Conservation (phyloP, 2,329 filamentous ascomycete genomes). For the Colletotrichum sublineola region DNA sequence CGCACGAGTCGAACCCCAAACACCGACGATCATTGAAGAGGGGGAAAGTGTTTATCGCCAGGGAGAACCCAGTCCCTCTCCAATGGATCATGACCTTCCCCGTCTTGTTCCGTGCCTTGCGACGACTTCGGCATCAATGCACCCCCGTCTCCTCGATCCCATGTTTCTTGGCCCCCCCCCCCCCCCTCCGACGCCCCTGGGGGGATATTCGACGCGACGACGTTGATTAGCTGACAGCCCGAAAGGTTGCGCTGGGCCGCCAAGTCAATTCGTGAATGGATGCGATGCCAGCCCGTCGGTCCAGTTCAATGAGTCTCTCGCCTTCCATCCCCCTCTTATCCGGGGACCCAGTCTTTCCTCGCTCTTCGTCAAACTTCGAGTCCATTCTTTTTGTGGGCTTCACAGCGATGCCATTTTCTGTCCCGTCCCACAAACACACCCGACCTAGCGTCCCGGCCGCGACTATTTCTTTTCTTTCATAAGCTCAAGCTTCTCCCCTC, state of each 20-base stretch:
- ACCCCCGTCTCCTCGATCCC: not conserved
- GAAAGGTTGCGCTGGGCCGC: slow-evolving; percentile 4
- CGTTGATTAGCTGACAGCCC: slow-evolving; percentile 10
- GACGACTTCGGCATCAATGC: slow-evolving; percentile 1
- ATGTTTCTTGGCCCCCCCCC: not conserved
- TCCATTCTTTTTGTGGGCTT: slow-evolving; percentile 40
- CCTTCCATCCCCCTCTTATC: slow-evolving; percentile 7
- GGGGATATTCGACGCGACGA: not conserved
- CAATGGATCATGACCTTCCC: not conserved
- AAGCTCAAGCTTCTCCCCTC: slow-evolving; percentile 17
- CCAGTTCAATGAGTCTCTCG: not conserved
- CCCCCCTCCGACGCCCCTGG: not conserved
- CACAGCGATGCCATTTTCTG: not conserved
- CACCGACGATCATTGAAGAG: not conserved
- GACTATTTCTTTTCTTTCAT: slow-evolving; percentile 18
- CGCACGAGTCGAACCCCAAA: slow-evolving; percentile 7
- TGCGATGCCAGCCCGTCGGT: slow-evolving; percentile 20
- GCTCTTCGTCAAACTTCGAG: slow-evolving; percentile 39
- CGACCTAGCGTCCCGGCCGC: slow-evolving; percentile 8
- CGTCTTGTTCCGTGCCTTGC: not conserved
- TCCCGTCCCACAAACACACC: slow-evolving; percentile 30
- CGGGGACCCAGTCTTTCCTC: slow-evolving; percentile 39
- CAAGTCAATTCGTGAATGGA: not conserved
- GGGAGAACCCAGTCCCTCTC: slow-evolving; percentile 1
- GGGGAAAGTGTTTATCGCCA: not conserved